Evolutionary conservation across 495 filamentous ascomycete species (phyloP), one percentile per base, ranked within the genome.

Genomic region (Neurospora sp.): DNA sequence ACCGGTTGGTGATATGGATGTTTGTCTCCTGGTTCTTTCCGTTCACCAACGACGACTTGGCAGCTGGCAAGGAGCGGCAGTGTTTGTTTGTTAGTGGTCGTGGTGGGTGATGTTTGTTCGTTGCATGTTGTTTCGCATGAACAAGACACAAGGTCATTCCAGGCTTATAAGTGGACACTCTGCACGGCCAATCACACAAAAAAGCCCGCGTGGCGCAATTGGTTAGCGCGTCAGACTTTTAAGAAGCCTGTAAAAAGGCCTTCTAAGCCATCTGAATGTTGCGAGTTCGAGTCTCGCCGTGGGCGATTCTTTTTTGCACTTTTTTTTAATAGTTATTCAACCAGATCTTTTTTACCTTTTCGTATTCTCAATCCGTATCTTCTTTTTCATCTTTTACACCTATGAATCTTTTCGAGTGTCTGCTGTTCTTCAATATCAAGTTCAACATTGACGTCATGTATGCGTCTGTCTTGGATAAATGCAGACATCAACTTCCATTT

Each of bases 251-350:
- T 19, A 38, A 69, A 69, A 24, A 8, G 24, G 24, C 2, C 71
- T 24, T 59, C 71, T 62, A 48, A 37, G 42, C 43, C 45, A 59
- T 66, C 71, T 66, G 37, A 72, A 72, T 54, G 71, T 72, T 39
- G 71, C 62, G 71, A 62, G 71, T 72, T 72, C 71, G 71, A 72
- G 43, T 59, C 71, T 62, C 71, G 62, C 71, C 37, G 38, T 38
- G 43, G 71, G 71, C 71, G 71, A 19, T 66, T 66, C 28, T 66
- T 59, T 71, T 71, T 71, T 24, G 9, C 39, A 6, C 4, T 3
- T 71, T 72, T 72, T n/a, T 11, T 3, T 11, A n/a, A n/a, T n/a
- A 37, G 36, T 8, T 39, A 11, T 39, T 11, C 10, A 34, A 34
- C 31, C 31, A 34, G 31, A 34, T 31, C 28, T 62, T 62, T 38